Percentiles rank a stretch among this genome's conserved stretches.
phyloP scores from a whole-genome alignment of 441 rosid genomes.

The Jatropha multifida region DNA sequence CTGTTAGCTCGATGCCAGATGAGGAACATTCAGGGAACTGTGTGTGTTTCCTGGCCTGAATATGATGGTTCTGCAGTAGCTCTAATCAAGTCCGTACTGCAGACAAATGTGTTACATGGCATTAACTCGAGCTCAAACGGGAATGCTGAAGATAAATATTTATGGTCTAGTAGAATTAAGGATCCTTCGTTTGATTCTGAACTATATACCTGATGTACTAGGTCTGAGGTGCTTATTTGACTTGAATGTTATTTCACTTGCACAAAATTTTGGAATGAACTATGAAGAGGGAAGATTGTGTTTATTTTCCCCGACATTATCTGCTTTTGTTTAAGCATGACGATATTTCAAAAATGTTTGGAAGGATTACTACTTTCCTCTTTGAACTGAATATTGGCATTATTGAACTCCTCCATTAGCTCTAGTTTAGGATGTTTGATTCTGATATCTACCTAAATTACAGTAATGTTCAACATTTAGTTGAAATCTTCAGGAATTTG shows the following conservation, averaged over 20 bases:
- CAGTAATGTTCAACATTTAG: background rate
- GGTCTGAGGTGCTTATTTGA: slow-evolving; percentile 12
- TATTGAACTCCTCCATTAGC: background rate
- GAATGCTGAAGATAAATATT: slow-evolving; percentile 36
- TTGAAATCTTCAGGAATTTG: background rate
- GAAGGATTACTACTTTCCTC: background rate
- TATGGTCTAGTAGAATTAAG: slow-evolving; percentile 34
- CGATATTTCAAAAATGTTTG: background rate
- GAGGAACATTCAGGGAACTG: slow-evolving; percentile 64
- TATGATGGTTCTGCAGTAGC: slow-evolving; percentile 49
- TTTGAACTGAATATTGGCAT: background rate
- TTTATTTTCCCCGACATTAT: background rate
- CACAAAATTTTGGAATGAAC: too few species aligned
- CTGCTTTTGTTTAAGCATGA: background rate
- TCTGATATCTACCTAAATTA: background rate
- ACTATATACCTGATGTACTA: slow-evolving; percentile 48
- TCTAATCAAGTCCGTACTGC: slow-evolving; percentile 48
- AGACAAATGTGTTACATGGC: slow-evolving; percentile 45
- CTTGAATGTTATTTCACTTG: background rate
- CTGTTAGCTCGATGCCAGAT: slow-evolving; percentile 72
- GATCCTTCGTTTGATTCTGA: slow-evolving; percentile 58
- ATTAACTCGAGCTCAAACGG: slow-evolving; percentile 37
- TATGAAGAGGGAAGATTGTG: background rate
- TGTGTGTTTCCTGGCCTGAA: slow-evolving; percentile 83
- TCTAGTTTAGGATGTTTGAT: background rate